phyloP scores from a whole-genome alignment of 495 filamentous ascomycete genomes.

The Thozetella sp. region DNA sequence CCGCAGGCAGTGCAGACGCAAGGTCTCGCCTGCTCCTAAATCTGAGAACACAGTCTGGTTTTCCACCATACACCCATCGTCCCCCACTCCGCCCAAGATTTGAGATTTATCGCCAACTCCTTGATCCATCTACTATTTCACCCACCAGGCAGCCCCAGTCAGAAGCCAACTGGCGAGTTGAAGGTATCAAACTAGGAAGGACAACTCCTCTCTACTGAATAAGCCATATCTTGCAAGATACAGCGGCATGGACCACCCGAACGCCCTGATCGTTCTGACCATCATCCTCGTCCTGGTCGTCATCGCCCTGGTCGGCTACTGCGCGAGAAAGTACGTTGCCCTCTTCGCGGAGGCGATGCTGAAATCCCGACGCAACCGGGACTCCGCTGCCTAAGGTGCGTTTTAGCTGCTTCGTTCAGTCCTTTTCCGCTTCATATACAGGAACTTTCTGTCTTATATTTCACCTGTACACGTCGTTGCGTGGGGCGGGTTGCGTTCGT shows the following conservation, averaged over 20 bases:
- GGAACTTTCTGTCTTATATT: background rate
- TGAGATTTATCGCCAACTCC: no score
- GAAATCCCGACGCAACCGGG: background rate
- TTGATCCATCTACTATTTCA: no score
- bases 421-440: background rate
- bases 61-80: background rate
- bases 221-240: background rate
- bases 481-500: no score
- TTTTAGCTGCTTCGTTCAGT: background rate
- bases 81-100: no score
- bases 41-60: no score
- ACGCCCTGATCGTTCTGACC: conserved; percentile 10
- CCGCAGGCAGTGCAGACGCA: background rate
- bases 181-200: no score
- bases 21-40: no score
- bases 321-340: conserved; percentile 10
- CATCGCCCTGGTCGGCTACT: conserved; percentile 4
- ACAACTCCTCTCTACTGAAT: no score
- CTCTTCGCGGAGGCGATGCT: conserved; percentile 11
- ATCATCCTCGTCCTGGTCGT: conserved; percentile 11
- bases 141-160: no score
- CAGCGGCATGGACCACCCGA: conserved; percentile 4
- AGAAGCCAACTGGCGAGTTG: no score
- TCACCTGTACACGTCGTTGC: no score
- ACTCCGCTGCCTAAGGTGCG: background rate